A percentile compares a stretch with the other conserved stretches of the same genome.
Conservation (phyloP, 2,329 filamentous ascomycete species). For the Sporothrix pallida region DNA sequence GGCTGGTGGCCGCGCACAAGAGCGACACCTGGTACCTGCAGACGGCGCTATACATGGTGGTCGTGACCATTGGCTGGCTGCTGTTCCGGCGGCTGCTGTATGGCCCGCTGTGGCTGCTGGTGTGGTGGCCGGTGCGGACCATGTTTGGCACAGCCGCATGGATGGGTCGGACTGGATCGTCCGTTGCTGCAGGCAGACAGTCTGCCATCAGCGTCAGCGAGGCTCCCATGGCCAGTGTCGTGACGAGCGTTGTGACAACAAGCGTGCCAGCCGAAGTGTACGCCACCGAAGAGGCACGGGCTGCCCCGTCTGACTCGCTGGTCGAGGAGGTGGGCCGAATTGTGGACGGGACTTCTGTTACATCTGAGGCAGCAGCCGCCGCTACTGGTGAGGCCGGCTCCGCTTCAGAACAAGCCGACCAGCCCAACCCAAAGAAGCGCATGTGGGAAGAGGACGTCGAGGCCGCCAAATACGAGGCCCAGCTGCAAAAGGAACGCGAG, state of each 20-base stretch:
- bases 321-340: constrained; percentile 62
- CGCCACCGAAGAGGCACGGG: constrained; percentile 30
- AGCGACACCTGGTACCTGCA: constrained; percentile 98
- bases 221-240: neutral
- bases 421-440: constrained; percentile 64
- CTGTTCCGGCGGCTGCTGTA: constrained; percentile 84
- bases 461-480: constrained; percentile 36
- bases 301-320: constrained; percentile 44
- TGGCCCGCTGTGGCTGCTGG: constrained; percentile 86
- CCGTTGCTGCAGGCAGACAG: constrained; percentile 36
- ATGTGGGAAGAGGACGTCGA: constrained; percentile 59
- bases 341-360: too few relatives aligned
- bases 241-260: constrained; percentile 38
- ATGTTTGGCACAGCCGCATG: constrained; percentile 59
- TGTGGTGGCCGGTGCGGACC: constrained; percentile 70
- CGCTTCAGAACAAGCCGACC: constrained; percentile 41
- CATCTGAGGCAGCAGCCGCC: constrained; percentile 14
- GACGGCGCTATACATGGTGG: constrained; percentile 82
- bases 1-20: constrained; percentile 85
- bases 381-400: constrained; percentile 32
- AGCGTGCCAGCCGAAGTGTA: constrained; percentile 31
- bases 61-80: constrained; percentile 81
- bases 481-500: constrained; percentile 26
- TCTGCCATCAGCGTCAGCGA: neutral
- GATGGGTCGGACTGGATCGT: constrained; percentile 51